Conservation (phyloP, 495 filamentous ascomycete genomes). For the Neurospora sublineolata region DNA sequence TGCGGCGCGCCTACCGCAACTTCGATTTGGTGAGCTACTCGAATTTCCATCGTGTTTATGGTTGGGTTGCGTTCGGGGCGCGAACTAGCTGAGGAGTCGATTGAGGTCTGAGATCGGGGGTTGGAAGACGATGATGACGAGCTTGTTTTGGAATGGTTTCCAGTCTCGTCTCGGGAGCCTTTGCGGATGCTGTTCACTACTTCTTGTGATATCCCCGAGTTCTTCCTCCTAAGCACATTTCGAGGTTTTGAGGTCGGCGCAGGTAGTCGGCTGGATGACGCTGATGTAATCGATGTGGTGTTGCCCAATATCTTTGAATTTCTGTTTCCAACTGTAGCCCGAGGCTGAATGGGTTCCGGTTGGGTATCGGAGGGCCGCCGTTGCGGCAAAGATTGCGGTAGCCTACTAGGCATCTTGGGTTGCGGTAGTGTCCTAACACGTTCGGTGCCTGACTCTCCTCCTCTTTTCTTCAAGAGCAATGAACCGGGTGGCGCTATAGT, state of each 20-base stretch:
- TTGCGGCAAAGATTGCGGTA: constrained; percentile 22
- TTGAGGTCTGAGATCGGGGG: constrained; percentile 19
- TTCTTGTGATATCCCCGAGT: constrained; percentile 32
- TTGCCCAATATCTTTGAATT: constrained; percentile 7
- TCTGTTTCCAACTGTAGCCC: constrained; percentile 12
- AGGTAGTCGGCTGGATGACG: constrained; percentile 10
- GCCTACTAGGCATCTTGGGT: constrained; percentile 21
- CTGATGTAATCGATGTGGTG: constrained; percentile 1
- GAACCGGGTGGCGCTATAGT: constrained; percentile 3
- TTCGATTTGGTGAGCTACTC: constrained; percentile 24
- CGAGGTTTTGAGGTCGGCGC: constrained; percentile 19
- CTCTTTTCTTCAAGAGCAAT: constrained; percentile 9
- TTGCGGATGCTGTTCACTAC: constrained; percentile 12
- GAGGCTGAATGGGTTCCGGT: constrained; percentile 18
- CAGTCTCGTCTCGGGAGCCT: constrained; percentile 23
- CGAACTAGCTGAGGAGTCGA: constrained; percentile 14
- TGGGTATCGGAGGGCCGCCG: constrained; percentile 18
- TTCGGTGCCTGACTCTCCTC: constrained; percentile 13
- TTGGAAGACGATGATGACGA: constrained; percentile 28
- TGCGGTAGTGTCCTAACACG: constrained; percentile 20
- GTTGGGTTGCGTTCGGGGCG: constrained; percentile 28
- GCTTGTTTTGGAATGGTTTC: constrained; percentile 12
- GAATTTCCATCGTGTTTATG: constrained; percentile 28
- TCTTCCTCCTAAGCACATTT: constrained; percentile 36
- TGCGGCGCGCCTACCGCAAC: constrained; percentile 22